Evolutionary conservation across 1,284 basidiomycete species (phyloP), one percentile per base, ranked within the genome.

Genomic region (Moesziomyces globuligerus): DNA sequence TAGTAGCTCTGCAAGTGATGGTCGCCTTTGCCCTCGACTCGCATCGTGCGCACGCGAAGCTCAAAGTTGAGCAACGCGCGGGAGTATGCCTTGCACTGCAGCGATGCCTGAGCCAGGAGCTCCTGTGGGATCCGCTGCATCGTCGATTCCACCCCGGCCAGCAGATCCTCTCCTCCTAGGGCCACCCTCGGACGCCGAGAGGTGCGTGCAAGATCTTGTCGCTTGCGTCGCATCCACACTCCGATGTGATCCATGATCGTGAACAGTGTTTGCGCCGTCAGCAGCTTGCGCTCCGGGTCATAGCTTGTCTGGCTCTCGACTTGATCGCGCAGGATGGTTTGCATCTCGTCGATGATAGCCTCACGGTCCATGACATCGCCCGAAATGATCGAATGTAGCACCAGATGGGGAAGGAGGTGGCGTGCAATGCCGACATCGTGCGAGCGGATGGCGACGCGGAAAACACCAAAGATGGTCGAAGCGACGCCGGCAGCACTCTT

Each of bases 31-130:
- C 68, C 60, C 29, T 70, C 64, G 9, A 46, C 46, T 25, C 76
- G 65, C 37, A 83, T 69, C 1, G 84, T 51, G 10, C 79, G 74
- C 2, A 81, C 67, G 28, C 79, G 64, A 48, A 90, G 89, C 81
- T 99, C 96, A 74, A 95, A 96, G 81, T 91, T 94, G 88, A 98
- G 93, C 37, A 99, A 86, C 1, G 96, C 90, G 34, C 96, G 88
- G 0, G 96, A 94, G 78, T 92, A 98, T 0, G 94, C 91, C 79
- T 91, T 93, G 85, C 94, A 96, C 75, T 93, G 89, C 57, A 98
- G 87, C 0, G 96, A 94, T 0, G 96, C 96, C 74, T 91, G 89
- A 0, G 94, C 96, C 86, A 96, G 90, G 20, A 98, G 87, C 65
- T 91, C 89, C 61, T 91, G 90, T 67, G 96, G 90, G 60, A 98